These are phyloP conservation scores for Thymus quinquecostatus DNA, from an alignment of 257 asterid species.

Conservation along the genomic window DNA sequence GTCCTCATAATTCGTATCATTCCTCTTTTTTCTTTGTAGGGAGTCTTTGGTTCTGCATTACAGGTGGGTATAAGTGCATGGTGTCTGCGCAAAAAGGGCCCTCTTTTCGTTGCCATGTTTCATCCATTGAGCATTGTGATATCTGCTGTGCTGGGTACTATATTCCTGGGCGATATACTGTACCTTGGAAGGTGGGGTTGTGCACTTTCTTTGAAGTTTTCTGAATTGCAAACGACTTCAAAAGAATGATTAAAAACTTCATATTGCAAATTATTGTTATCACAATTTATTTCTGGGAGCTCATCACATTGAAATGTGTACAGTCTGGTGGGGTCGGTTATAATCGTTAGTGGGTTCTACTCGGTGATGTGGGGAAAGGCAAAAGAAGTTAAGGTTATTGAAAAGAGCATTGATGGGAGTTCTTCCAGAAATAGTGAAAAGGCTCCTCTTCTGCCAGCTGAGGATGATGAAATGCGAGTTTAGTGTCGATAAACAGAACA, in stretches of 20 bases:
- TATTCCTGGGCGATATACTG: conserved; percentile 62
- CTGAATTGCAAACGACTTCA: not conserved
- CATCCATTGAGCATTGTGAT: conserved; percentile 80
- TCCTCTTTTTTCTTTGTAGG: conserved; percentile 41
- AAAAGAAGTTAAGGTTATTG: conserved; percentile 48
- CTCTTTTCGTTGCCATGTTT: conserved; percentile 84
- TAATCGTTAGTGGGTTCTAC: conserved; percentile 83
- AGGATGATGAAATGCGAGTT: conserved; percentile 37
- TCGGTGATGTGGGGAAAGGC: conserved; percentile 96
- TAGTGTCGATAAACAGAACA: conserved; percentile 21
- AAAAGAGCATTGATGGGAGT: conserved; percentile 31
- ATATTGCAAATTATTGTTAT: no score
- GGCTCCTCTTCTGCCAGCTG: conserved; percentile 53
- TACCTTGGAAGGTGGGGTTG: conserved; percentile 74
- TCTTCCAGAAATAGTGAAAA: conserved; percentile 41
- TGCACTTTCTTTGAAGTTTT: conserved; percentile 21
- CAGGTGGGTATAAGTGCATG: conserved; percentile 73
- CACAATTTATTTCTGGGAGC: no score
- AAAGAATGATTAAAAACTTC: no score
- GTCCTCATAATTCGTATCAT: not conserved
- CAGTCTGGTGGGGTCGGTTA: conserved; percentile 75
- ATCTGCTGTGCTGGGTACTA: conserved; percentile 61
- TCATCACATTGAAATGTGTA: conserved; percentile 10
- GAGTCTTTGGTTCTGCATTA: conserved; percentile 82
- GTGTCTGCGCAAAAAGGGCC: conserved; percentile 79